Evolutionary conservation across 495 filamentous ascomycete genomes (phyloP).

Genomic region (Podospora anserina): DNA sequence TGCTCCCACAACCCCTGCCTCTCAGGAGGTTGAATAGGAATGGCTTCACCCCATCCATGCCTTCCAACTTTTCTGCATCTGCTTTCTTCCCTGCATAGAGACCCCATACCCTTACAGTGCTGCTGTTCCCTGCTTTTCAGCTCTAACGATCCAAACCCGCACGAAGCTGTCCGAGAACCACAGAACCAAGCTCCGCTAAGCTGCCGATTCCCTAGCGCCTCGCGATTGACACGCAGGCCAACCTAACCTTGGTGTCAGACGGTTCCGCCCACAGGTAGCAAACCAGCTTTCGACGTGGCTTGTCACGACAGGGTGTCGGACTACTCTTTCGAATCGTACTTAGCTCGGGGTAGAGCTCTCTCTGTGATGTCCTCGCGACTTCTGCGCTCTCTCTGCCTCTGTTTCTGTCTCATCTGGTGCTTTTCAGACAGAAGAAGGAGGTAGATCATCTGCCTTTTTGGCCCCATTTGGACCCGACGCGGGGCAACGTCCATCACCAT

Average conservation of each 20-base stretch:
- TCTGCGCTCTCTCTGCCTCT: conserved; percentile 24
- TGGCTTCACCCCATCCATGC: background rate
- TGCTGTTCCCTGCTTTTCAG: conserved; percentile 6
- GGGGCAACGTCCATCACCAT: conserved; percentile 11
- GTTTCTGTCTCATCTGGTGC: conserved; percentile 30
- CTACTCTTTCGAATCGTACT: background rate
- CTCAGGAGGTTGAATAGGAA: background rate
- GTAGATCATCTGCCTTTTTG: conserved; percentile 8
- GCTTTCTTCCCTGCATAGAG: background rate
- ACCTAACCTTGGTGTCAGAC: background rate
- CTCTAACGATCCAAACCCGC: background rate
- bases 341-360: background rate
- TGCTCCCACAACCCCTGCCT: background rate
- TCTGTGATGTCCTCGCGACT: conserved; percentile 23
- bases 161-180: background rate
- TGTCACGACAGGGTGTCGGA: background rate
- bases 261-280: background rate
- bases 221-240: conserved; percentile 1
- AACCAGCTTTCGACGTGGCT: conserved; percentile 4
- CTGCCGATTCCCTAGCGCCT: conserved; percentile 4
- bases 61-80: background rate
- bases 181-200: background rate
- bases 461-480: conserved; percentile 21
- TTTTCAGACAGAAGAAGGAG: conserved; percentile 19
- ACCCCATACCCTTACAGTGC: background rate